Conservation (phyloP, 2,329 filamentous ascomycete genomes). For the Ophiostoma tasmaniense region DNA sequence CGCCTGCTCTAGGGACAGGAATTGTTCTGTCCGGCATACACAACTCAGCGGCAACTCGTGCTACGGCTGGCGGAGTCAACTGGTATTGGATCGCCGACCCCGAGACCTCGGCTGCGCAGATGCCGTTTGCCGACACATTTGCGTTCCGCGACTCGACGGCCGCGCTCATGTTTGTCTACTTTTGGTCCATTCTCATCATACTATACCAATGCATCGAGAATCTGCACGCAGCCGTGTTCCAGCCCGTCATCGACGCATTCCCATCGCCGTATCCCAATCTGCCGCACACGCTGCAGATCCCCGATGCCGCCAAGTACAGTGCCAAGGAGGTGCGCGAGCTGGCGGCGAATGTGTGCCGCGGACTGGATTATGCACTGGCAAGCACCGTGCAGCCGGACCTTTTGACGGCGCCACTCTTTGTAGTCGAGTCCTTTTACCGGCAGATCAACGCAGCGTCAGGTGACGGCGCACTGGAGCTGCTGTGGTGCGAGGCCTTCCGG, state of each 20-base stretch:
- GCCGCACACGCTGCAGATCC: conserved; percentile 28
- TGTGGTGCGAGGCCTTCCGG: conserved; percentile 41
- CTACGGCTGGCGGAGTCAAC: background rate
- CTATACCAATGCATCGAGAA: conserved; percentile 41
- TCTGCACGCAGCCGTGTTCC: conserved; percentile 37
- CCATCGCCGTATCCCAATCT: conserved; percentile 31
- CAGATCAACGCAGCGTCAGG: conserved; percentile 32
- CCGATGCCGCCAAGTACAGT: conserved; percentile 30
- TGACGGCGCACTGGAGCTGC: conserved; percentile 37
- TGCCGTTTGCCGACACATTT: conserved; percentile 39
- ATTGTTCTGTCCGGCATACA: background rate
- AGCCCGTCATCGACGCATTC: conserved; percentile 36
- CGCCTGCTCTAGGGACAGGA: background rate
- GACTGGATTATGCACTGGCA: conserved; percentile 39
- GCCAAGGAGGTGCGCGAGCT: conserved; percentile 34
- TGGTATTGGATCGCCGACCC: conserved; percentile 34
- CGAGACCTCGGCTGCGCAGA: conserved; percentile 24
- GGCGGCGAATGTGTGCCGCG: conserved; percentile 43
- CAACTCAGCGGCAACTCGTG: background rate
- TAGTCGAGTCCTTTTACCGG: conserved; percentile 36
- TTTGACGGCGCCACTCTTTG: conserved; percentile 35
- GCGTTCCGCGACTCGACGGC: conserved; percentile 37
- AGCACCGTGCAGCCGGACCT: conserved; percentile 40
- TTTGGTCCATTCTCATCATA: conserved; percentile 44
- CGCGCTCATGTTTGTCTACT: conserved; percentile 43